phyloP scores from a whole-genome alignment of 164 flowering plant genomes.

The Umbilicus rupestris region DNA sequence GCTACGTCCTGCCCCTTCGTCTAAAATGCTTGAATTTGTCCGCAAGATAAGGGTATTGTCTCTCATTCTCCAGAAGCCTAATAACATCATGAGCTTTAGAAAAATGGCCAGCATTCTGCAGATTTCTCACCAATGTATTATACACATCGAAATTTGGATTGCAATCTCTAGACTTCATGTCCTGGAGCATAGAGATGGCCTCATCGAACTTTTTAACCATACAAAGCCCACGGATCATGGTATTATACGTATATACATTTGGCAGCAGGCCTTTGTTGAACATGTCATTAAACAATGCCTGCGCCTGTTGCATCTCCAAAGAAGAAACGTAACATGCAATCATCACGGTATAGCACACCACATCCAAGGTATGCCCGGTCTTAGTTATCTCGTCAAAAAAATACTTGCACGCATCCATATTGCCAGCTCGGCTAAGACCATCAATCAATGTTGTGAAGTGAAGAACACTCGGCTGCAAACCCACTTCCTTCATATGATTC shows the following conservation, averaged over 20 bases:
- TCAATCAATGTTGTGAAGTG: slow-evolving; percentile 88
- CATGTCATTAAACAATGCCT: slow-evolving; percentile 61
- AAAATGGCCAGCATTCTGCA: slow-evolving; percentile 64
- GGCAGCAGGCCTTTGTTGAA: slow-evolving; percentile 57
- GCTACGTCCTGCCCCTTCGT: neutral
- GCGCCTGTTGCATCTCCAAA: slow-evolving; percentile 64
- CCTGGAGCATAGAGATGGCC: slow-evolving; percentile 56
- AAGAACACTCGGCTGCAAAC: slow-evolving; percentile 52
- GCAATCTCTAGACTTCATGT: slow-evolving; percentile 80
- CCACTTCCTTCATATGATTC: slow-evolving; percentile 70
- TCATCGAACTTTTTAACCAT: slow-evolving; percentile 56
- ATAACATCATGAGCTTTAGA: slow-evolving; percentile 62
- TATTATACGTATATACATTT: slow-evolving; percentile 78
- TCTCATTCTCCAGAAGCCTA: slow-evolving; percentile 26
- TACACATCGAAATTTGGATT: slow-evolving; percentile 81
- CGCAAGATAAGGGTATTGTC: slow-evolving; percentile 1
- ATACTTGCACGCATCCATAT: slow-evolving; percentile 65
- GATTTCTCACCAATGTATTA: slow-evolving; percentile 51
- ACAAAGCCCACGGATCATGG: slow-evolving; percentile 93
- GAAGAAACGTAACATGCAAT: slow-evolving; percentile 60
- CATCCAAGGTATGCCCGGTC: slow-evolving; percentile 67
- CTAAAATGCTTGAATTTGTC: neutral
- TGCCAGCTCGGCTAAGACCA: slow-evolving; percentile 85
- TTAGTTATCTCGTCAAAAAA: slow-evolving; percentile 69
- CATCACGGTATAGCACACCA: slow-evolving; percentile 83